Evolutionary conservation across 306 rosid genomes (phyloP), one percentile per base, ranked within the genome.

Genomic region (Gillenia trifoliata): DNA sequence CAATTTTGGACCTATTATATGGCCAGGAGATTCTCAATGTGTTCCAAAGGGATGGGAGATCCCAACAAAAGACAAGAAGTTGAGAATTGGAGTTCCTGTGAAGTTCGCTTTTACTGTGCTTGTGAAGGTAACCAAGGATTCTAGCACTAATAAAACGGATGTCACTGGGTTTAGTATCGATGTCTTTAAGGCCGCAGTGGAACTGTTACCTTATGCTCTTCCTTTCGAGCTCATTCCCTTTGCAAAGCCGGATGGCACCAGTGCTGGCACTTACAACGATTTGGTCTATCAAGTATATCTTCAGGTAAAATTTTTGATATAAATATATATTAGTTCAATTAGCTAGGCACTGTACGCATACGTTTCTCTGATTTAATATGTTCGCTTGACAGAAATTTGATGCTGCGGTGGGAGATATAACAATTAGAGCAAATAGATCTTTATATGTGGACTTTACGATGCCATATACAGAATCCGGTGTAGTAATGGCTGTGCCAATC

Each of bases 391-490:
- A 92, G 93, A 57, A 71, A 0, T 85, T 40, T 2, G 97, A 92
- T 57, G 97, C 84, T 0, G 83, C 65, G 34, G 89, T 83, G 2
- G 86, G 83, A 25, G 89, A 86, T 49, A 68, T 47, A 8, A 80
- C 97, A 0, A 86, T 89, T 54, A 65, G 72, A 65, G 85, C 79
- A 17, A 76, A 85, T 31, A 86, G 96, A 71, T 83, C 91, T 0
- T 31, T 12, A 10, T 77, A 63, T 33, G 88, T 86, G 3, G 96
- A 92, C 60, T 92, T 89, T 65, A 82, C 90, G 4, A 75, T 86
- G 77, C 97, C 97, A 0, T 89, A 80, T 75, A 85, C 96, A 17
- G 87, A 92, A 81, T 88, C 96, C 16, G 93, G 96, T 5, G 88
- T 92, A 7, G 78, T 85, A 9, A 83, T 92, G 90, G 77, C 88